A percentile compares a stretch with the other conserved stretches of the same genome.
These are phyloP conservation scores for Xylaria polymorpha DNA, from an alignment of 2,329 filamentous ascomycete species.

Conservation along the genomic window DNA sequence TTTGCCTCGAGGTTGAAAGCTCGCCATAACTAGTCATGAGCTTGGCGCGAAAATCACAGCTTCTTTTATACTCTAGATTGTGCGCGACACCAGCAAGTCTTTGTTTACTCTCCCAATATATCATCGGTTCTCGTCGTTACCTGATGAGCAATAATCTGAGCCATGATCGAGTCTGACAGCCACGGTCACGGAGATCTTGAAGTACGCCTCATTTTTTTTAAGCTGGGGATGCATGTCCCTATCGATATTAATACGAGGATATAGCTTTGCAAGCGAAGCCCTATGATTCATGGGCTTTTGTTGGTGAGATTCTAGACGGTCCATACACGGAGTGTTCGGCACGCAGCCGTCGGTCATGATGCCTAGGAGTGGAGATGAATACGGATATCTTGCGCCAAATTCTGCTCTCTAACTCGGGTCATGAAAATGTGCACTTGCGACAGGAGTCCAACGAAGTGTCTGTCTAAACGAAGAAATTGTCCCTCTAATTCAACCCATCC, in stretches of 20 bases:
- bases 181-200: slow-evolving; percentile 31
- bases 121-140: slow-evolving; percentile 10
- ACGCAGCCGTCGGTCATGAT: slow-evolving; percentile 34
- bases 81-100: background rate
- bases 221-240: slow-evolving; percentile 20
- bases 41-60: background rate
- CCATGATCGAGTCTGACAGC: slow-evolving; percentile 30
- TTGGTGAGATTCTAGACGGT: slow-evolving; percentile 4
- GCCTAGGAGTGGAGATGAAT: background rate
- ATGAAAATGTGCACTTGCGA: background rate
- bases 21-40: background rate
- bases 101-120: background rate
- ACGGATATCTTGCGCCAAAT: background rate
- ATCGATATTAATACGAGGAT: slow-evolving; percentile 24
- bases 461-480: background rate
- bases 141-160: slow-evolving; percentile 16
- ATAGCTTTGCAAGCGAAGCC: background rate
- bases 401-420: background rate
- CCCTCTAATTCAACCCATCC: background rate
- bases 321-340: slow-evolving; percentile 22
- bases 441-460: background rate
- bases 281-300: slow-evolving; percentile 13
- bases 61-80: slow-evolving; percentile 16
- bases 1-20: background rate
- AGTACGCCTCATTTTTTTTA: slow-evolving; percentile 22